Conservation (phyloP, 2,329 filamentous ascomycete species). For the Fusarium anguioides region DNA sequence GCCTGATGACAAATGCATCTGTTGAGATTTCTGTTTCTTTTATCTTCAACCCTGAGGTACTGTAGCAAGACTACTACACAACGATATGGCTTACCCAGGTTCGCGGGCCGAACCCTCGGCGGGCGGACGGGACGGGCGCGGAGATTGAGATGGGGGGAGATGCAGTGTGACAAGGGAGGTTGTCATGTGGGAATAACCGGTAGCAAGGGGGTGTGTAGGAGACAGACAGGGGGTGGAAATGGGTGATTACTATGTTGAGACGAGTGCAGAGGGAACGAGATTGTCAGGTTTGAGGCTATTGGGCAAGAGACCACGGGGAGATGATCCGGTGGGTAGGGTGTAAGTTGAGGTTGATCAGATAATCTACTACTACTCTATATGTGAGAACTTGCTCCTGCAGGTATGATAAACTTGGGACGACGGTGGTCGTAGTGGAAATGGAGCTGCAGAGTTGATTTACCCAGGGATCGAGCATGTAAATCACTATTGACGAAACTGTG, state of each 20-base stretch:
- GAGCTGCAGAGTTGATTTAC: not conserved
- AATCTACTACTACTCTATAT: not conserved
- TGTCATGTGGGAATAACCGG: constrained; percentile 36
- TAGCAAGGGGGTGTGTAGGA: constrained; percentile 16
- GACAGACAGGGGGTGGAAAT: constrained; percentile 26
- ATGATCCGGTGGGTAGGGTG: constrained; percentile 8
- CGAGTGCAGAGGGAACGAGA: constrained; percentile 19
- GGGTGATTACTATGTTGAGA: constrained; percentile 29
- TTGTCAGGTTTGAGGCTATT: constrained; percentile 17
- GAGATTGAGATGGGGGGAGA: not conserved
- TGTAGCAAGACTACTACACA: not conserved
- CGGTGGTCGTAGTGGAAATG: not conserved
- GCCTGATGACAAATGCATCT: not conserved
- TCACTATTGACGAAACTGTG: not conserved
- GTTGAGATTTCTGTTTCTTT: not conserved
- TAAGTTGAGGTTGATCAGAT: constrained; percentile 14
- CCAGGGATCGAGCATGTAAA: not conserved
- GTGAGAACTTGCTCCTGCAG: constrained; percentile 1
- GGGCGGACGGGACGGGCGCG: constrained; percentile 20
- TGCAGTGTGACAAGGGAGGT: constrained; percentile 19
- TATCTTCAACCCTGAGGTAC: not conserved
- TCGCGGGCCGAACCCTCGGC: constrained; percentile 29
- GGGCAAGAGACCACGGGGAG: constrained; percentile 8
- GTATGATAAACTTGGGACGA: constrained; percentile 7
- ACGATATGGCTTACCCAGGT: constrained; percentile 21